phyloP scores from a whole-genome alignment of 1,139 yeast species.

The Cylindricascospora bacillispora region DNA sequence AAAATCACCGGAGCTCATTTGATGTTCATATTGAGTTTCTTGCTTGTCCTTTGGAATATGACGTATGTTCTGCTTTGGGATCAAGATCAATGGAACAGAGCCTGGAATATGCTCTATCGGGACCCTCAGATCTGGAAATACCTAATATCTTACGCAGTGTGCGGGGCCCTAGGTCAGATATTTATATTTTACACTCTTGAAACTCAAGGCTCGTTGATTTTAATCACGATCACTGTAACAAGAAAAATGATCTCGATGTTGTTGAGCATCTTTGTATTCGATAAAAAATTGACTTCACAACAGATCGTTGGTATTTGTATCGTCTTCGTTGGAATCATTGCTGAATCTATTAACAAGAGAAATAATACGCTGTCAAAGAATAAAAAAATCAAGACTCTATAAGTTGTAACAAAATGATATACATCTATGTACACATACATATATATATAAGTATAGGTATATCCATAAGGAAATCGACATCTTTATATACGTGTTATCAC shows the following conservation, averaged over 20 bases:
- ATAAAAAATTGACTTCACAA: constrained; percentile 45
- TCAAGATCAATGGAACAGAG: constrained; percentile 10
- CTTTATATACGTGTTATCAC: no score
- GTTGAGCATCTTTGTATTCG: constrained; percentile 73
- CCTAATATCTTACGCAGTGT: constrained; percentile 51
- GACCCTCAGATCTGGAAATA: constrained; percentile 45
- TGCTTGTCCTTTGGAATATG: constrained; percentile 30
- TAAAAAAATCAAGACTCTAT: background rate
- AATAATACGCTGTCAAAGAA: no score
- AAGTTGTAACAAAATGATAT: background rate
- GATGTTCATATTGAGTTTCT: constrained; percentile 68
- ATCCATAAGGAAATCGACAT: no score
- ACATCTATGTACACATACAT: background rate
- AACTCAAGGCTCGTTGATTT: constrained; percentile 66
- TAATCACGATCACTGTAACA: constrained; percentile 90
- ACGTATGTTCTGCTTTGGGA: constrained; percentile 24
- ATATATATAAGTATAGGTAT: background rate
- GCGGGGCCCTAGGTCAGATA: constrained; percentile 88
- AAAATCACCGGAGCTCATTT: constrained; percentile 65
- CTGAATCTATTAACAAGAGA: constrained; percentile 46
- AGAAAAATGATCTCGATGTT: constrained; percentile 94
- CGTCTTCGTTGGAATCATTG: constrained; percentile 73
- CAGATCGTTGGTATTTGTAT: constrained; percentile 74
- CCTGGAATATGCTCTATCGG: constrained; percentile 22
- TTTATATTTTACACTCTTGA: constrained; percentile 80